These are phyloP conservation scores for Collybiopsis luxurians DNA, from an alignment of 768 basidiomycete species.

Conservation along the genomic window DNA sequence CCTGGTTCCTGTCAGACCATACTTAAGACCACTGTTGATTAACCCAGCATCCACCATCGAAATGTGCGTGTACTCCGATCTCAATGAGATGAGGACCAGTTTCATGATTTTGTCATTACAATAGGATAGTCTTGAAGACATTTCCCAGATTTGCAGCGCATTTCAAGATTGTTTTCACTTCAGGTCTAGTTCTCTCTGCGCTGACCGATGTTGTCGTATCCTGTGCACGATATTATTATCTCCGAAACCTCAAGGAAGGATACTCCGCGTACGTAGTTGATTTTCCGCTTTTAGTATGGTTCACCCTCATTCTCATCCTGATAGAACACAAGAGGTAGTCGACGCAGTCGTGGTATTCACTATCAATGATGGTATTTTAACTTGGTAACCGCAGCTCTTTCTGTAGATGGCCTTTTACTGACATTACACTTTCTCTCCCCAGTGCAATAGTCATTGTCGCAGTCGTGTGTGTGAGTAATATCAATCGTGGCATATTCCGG, in stretches of 20 bases:
- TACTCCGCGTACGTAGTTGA: conserved; percentile 6
- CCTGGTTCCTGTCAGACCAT: too few relatives aligned
- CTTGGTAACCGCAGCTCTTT: neutral
- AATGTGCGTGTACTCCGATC: too few relatives aligned
- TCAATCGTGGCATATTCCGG: neutral
- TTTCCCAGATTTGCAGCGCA: too few relatives aligned
- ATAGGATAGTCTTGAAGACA: too few relatives aligned
- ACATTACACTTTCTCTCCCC: neutral
- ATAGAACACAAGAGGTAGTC: conserved; percentile 8
- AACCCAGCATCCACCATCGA: too few relatives aligned
- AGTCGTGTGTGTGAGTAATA: conserved; percentile 6
- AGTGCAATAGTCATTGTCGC: conserved; percentile 5
- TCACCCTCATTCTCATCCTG: neutral
- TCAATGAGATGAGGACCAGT: too few relatives aligned
- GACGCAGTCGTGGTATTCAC: conserved; percentile 10
- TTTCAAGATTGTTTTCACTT: too few relatives aligned
- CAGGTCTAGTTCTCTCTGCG: conserved; percentile 15
- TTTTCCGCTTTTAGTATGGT: neutral
- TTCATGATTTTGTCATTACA: too few relatives aligned
- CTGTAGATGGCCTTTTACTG: too few relatives aligned
- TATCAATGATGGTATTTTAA: conserved; percentile 10
- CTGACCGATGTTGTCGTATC: conserved; percentile 9
- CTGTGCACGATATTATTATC: conserved; percentile 10
- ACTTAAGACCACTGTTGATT: too few relatives aligned
- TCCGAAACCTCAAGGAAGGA: conserved; percentile 10